Evolutionary conservation across 1,139 yeast genomes (phyloP).

Genomic region (Pichia sp.): DNA sequence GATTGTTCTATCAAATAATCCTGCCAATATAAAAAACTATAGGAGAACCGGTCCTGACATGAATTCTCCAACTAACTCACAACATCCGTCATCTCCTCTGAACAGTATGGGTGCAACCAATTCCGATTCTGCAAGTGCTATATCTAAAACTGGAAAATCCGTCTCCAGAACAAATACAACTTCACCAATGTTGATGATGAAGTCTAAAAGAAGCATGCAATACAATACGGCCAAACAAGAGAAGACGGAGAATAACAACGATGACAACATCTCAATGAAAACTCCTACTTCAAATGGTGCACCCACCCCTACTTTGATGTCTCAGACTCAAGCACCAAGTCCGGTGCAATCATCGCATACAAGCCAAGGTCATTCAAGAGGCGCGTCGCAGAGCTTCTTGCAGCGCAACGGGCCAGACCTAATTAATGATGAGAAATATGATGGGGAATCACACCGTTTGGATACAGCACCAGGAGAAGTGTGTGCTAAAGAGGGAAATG

Average conservation of each 20-base stretch:
- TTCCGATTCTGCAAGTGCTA: neutral
- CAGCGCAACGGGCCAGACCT: too few species aligned
- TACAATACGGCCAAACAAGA: too few species aligned
- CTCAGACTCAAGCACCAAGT: constrained; percentile 4
- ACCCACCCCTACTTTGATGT: constrained; percentile 5
- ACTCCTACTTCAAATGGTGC: constrained; percentile 2
- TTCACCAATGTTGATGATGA: constrained; percentile 1
- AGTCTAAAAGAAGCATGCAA: neutral
- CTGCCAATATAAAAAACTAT: too few species aligned
- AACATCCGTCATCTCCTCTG: constrained; percentile 6
- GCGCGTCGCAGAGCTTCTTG: too few species aligned
- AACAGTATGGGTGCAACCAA: neutral
- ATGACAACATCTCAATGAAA: neutral
- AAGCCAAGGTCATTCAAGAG: too few species aligned
- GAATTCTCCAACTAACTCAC: constrained; percentile 1
- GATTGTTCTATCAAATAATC: neutral
- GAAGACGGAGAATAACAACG: neutral
- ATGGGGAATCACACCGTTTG: too few species aligned
- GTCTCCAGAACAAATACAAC: neutral
- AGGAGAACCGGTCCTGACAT: too few species aligned
- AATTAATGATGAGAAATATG: too few species aligned
- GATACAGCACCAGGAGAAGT: too few species aligned
- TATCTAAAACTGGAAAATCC: neutral
- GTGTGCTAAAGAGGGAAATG: too few species aligned
- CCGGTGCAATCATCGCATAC: constrained; percentile 2